Conservation (phyloP, 176 grass and related monocot species). For the Melocanna baccifera region DNA sequence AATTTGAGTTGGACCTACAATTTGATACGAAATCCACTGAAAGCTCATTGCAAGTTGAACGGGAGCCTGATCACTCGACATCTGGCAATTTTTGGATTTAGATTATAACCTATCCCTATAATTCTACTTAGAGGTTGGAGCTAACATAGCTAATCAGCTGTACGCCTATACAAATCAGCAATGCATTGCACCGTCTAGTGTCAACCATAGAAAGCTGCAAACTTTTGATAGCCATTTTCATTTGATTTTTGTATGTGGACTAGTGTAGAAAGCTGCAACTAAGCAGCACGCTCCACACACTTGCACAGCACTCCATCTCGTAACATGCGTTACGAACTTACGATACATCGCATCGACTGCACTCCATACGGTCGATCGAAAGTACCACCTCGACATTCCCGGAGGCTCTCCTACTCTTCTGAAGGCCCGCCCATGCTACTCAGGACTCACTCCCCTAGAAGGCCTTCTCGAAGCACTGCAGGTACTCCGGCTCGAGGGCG, state of each 20-base stretch:
- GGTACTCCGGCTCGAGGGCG: slow-evolving; percentile 61
- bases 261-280: neutral
- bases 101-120: neutral
- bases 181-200: neutral
- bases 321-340: neutral
- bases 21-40: too few relatives aligned
- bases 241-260: neutral
- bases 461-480: slow-evolving; percentile 59
- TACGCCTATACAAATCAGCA: neutral
- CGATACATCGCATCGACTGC: neutral
- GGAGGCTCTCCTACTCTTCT: neutral
- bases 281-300: neutral
- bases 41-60: too few relatives aligned
- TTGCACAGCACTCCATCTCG: neutral
- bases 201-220: neutral
- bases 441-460: slow-evolving; percentile 39
- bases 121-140: neutral
- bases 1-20: too few relatives aligned
- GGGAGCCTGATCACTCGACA: too few relatives aligned
- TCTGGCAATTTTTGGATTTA: too few relatives aligned
- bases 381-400: neutral
- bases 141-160: neutral
- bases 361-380: neutral
- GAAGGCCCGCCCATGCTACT: too few relatives aligned
- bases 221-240: neutral